Evolutionary conservation across 2,329 filamentous ascomycete species (phyloP), one percentile per base, ranked within the genome.

Genomic region (Colletotrichum agaves): DNA sequence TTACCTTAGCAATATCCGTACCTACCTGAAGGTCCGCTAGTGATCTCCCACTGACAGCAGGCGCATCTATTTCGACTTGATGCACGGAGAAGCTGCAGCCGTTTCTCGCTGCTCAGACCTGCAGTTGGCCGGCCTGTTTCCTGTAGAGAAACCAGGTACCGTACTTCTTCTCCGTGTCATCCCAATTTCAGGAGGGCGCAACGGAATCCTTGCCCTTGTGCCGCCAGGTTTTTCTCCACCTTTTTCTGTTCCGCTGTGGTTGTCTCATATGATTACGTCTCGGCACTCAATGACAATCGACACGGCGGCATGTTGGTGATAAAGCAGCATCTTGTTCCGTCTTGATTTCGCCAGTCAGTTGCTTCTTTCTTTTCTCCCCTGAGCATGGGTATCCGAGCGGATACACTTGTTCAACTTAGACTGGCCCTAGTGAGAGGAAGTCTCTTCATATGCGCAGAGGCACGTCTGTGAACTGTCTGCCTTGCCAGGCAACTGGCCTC

Each of bases 101-200:
- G 37, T 46, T 44, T 23, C 33, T 15, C 37, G 39, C 61, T 41
- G 17, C 52, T 64, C 46, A 67, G 46, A 41, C 52, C 46, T 64
- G 61, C 52, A 58, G 19, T 13, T 10, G 7, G 21, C 63, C 60
- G 44, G 59, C 60, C 17, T 67, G 21, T 57, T 43, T 63, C 55
- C 55, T 39, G 15, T 27, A n/a, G 27, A 8, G 6, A 23, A 37
- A 49, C 23, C 23, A 47, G 47, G 61, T 47, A 39, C 50, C 13
- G 39, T 33, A 41, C 46, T 53, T 41, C 17, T 39, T 39, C 15
- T 39, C 52, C 47, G 46, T 64, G 53, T 31, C 61, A 55, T 64
- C 64, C 61, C 46, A 67, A 53, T 5, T 67, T 49, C 12, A 50
- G 31, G 37, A 58, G 19, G 43, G 2, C 27, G 43, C 31, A n/a